Evolutionary conservation across 2,329 filamentous ascomycete genomes (phyloP).

Genomic region (Pezicula radicicola): DNA sequence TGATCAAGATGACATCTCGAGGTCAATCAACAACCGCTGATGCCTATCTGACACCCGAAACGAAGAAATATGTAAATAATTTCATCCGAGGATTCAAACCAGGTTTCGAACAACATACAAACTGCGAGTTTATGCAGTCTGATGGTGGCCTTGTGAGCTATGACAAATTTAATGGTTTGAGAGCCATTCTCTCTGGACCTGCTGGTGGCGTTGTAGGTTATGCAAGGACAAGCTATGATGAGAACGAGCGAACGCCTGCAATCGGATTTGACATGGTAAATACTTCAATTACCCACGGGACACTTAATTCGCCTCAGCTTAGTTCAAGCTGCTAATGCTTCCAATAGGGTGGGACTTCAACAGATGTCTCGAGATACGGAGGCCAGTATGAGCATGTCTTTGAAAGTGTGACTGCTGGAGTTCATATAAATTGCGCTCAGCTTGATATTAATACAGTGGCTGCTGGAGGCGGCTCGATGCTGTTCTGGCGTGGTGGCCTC

Average conservation of each 20-base stretch:
- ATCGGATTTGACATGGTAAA: conserved; percentile 67
- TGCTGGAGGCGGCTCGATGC: conserved; percentile 41
- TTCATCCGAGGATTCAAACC: conserved; percentile 64
- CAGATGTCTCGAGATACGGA: conserved; percentile 64
- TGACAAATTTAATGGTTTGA: conserved; percentile 57
- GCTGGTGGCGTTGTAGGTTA: conserved; percentile 69
- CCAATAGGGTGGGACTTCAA: conserved; percentile 45
- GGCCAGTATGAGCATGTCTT: conserved; percentile 70
- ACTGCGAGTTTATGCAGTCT: conserved; percentile 68
- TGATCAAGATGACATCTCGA: conserved; percentile 68
- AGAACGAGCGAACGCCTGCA: conserved; percentile 58
- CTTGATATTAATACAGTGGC: conserved; percentile 73
- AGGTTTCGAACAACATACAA: conserved; percentile 53
- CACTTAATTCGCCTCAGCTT: no score
- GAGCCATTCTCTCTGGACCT: conserved; percentile 64
- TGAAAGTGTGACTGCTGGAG: conserved; percentile 74
- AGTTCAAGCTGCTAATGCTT: no score
- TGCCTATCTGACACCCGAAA: conserved; percentile 66
- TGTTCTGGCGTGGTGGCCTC: conserved; percentile 68
- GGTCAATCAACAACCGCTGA: conserved; percentile 66
- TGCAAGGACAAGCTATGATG: conserved; percentile 63
- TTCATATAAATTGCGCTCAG: conserved; percentile 76
- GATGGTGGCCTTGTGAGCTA: conserved; percentile 40
- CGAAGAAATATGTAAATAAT: conserved; percentile 63
- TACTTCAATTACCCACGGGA: no score